Evolutionary conservation across 768 basidiomycete genomes (phyloP).

Genomic region (Amanita polypyramis): DNA sequence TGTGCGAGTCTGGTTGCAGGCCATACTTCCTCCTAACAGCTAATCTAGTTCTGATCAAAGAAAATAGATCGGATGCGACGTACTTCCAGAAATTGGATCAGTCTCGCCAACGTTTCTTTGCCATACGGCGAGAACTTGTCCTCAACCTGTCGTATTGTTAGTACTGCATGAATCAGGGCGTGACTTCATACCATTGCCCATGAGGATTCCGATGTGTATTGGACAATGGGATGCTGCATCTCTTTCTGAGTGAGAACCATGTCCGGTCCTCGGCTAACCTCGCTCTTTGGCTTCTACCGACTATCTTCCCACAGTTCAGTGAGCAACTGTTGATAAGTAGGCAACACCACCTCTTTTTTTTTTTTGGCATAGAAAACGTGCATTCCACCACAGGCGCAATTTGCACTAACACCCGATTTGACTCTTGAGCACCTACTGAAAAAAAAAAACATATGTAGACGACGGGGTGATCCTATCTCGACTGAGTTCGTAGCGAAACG

Average conservation of each 20-base stretch:
- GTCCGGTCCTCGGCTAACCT: not conserved
- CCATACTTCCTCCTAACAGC: conserved; percentile 81
- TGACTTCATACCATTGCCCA: conserved; percentile 66
- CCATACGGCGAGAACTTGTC: conserved; percentile 89
- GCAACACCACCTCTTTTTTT: no score
- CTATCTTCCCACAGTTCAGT: no score
- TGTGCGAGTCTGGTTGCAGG: conserved; percentile 73
- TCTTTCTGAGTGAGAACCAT: conserved; percentile 20
- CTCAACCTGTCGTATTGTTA: conserved; percentile 45
- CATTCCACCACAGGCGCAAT: no score
- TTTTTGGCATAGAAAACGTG: no score
- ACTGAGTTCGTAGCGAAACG: no score
- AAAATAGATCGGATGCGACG: conserved; percentile 10
- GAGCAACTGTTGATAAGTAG: no score
- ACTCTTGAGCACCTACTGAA: no score
- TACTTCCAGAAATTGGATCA: conserved; percentile 81
- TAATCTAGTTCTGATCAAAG: not conserved
- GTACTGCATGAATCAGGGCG: not conserved
- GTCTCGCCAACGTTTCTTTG: conserved; percentile 75
- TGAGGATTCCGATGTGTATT: conserved; percentile 73
- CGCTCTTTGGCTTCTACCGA: no score
- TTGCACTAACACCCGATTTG: no score
- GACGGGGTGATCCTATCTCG: no score
- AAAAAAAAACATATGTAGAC: no score
- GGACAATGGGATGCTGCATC: conserved; percentile 60